Percentiles rank a stretch among this genome's conserved stretches.
phyloP scores from a whole-genome alignment of 2,329 filamentous ascomycete species.

The Drechslerella dactyloides region DNA sequence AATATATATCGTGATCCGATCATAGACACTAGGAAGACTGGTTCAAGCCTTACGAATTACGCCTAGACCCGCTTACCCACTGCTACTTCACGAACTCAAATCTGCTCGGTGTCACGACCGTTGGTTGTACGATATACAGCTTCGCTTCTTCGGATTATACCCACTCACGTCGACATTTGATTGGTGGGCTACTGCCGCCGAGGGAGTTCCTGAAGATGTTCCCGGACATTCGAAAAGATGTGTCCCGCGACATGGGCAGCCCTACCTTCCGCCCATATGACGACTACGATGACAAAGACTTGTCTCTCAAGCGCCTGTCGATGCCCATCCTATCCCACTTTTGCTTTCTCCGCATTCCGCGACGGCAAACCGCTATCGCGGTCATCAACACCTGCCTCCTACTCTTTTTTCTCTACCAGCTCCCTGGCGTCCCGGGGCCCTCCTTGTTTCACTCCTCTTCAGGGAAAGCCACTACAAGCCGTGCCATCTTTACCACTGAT shows the following conservation, averaged over 20 bases:
- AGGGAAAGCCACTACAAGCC: neutral
- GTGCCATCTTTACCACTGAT: neutral
- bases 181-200: too few species aligned
- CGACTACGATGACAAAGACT: constrained; percentile 1
- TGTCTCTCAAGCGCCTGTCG: neutral
- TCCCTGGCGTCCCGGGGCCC: constrained; percentile 3
- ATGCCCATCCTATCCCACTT: neutral
- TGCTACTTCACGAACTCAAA: too few species aligned
- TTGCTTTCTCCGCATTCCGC: constrained; percentile 19
- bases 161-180: too few species aligned
- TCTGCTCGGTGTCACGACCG: too few species aligned
- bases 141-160: too few species aligned
- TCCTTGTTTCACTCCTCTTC: constrained; percentile 9
- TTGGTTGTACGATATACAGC: too few species aligned
- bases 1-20: too few species aligned
- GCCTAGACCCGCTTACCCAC: too few species aligned
- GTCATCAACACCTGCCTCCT: constrained; percentile 23
- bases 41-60: too few species aligned
- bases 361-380: constrained; percentile 22
- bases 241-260: constrained; percentile 38
- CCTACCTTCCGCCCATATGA: constrained; percentile 21
- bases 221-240: constrained; percentile 24
- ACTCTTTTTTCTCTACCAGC: constrained; percentile 22
- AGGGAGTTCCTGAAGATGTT: neutral
- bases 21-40: too few species aligned